Evolutionary conservation across 1,284 basidiomycete genomes (phyloP), one percentile per base, ranked within the genome.

Genomic region (Ceratobasidium sp.): DNA sequence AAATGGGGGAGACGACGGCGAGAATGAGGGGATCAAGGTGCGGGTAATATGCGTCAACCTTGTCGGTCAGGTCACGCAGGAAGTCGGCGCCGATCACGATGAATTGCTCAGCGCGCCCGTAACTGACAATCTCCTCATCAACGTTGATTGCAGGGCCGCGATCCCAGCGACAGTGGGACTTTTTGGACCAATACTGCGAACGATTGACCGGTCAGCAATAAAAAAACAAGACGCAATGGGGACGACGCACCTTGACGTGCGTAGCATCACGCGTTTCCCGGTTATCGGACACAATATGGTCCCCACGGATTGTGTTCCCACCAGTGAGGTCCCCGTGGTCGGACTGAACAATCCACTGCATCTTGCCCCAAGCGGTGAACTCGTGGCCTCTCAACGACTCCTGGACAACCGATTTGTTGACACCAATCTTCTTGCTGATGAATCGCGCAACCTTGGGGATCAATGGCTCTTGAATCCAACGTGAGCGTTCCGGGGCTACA

Each of bases 1-100:
- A 68, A 26, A 81, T 39, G 37, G 79, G 71, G 61, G 66, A 77
- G 37, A 82, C 79, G 23, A 63, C 76, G 7, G 80, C 82, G 26
- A 82, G 73, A 35, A 81, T 63, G n/a, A 78, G 71, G 20, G 67
- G 60, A 28, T 23, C 51, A n/a, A 51, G n/a, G 20, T 66, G 28
- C 33, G 64, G 64, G 20, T 51, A 49, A 71, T 37, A 26, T 76
- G 76, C 35, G 80, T 51, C 5, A 33, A 11, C 28, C 15, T 74
- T 26, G 78, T 65, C 37, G 81, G 78, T 51, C 37, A 61, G 23
- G 20, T 63, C 15, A 17, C 58, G 42, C 33, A 74, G 56, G 28
- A 74, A 49, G 13, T 10, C 56, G n/a, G 39, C 58, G 42, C 17
- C 7, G 17, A 45, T 45, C 2, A 45, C 42, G 17, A 45, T 45